These are phyloP conservation scores for Leccinum variicolor DNA, from an alignment of 768 basidiomycete species.

Conservation along the genomic window DNA sequence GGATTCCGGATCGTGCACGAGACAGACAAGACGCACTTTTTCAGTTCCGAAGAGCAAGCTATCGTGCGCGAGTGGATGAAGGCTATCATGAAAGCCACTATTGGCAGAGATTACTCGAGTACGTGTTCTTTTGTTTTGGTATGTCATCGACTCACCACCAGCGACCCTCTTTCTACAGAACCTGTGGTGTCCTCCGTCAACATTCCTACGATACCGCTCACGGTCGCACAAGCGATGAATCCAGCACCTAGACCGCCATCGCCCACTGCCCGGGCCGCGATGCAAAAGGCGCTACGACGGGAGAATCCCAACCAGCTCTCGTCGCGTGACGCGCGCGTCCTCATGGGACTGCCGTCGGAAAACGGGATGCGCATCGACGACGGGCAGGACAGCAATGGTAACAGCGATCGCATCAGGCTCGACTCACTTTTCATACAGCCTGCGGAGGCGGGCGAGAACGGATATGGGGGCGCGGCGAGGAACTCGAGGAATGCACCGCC, in stretches of 20 bases:
- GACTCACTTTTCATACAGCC: conserved; percentile 57
- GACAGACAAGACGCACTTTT: conserved; percentile 80
- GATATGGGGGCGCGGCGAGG: conserved; percentile 13
- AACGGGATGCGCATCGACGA: conserved; percentile 18
- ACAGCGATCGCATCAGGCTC: conserved; percentile 43
- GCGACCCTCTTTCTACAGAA: conserved; percentile 42
- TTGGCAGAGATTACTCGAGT: conserved; percentile 91
- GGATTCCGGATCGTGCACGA: conserved; percentile 95
- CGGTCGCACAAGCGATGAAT: conserved; percentile 95
- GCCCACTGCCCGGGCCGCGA: conserved; percentile 81
- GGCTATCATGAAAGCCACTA: conserved; percentile 98
- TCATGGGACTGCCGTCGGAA: conserved; percentile 56
- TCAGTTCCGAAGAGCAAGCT: conserved; percentile 86
- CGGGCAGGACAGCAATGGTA: conserved; percentile 27
- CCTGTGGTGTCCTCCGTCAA: conserved; percentile 96
- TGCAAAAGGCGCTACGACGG: conserved; percentile 80
- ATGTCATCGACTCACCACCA: not conserved
- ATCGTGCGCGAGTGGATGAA: conserved; percentile 99
- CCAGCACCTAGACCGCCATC: conserved; percentile 95
- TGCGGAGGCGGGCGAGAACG: conserved; percentile 15
- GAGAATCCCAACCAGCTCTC: conserved; percentile 84
- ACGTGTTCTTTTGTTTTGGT: conserved; percentile 27
- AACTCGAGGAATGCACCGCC: conserved; percentile 43
- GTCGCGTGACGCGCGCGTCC: conserved; percentile 71
- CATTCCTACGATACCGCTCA: conserved; percentile 92